Evolutionary conservation across 2,329 filamentous ascomycete genomes (phyloP).

Genomic region (Aureobasidium leucospermi): DNA sequence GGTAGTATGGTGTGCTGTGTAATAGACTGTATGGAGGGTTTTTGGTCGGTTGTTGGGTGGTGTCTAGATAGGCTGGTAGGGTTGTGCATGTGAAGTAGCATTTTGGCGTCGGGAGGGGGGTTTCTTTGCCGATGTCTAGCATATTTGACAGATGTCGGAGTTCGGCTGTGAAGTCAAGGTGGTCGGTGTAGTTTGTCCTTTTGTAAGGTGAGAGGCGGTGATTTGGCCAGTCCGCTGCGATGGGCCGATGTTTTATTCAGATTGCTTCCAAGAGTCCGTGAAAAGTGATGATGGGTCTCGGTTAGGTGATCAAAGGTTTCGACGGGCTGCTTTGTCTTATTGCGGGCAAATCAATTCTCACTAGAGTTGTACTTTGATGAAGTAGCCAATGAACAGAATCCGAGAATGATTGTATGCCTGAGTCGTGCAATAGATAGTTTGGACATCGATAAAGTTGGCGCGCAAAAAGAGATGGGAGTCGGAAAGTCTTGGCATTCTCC

Average conservation of each 20-base stretch:
- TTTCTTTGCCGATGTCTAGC: conserved; percentile 15
- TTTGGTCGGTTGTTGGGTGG: conserved; percentile 61
- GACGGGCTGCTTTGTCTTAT: not conserved
- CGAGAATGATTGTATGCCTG: too few species aligned
- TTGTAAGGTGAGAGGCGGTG: too few species aligned
- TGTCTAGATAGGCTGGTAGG: conserved; percentile 61
- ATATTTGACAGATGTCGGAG: not conserved
- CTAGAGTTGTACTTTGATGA: not conserved
- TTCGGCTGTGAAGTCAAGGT: too few species aligned
- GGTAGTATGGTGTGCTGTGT: conserved; percentile 56
- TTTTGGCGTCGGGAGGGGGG: conserved; percentile 39
- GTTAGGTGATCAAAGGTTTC: too few species aligned
- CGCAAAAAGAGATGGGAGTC: not conserved
- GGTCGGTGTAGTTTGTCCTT: too few species aligned
- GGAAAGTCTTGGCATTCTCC: not conserved
- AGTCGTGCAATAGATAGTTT: not conserved
- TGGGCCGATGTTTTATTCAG: too few species aligned
- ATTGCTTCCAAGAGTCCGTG: too few species aligned
- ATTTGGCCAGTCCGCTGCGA: too few species aligned
- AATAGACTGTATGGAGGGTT: conserved; percentile 65
- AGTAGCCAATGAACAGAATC: too few species aligned
- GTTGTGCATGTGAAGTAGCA: conserved; percentile 66
- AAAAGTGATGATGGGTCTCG: too few species aligned
- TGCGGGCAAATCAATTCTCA: too few species aligned
- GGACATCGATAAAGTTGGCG: too few species aligned